phyloP scores from a whole-genome alignment of 805 yeast genomes.

The Candida piceae region DNA sequence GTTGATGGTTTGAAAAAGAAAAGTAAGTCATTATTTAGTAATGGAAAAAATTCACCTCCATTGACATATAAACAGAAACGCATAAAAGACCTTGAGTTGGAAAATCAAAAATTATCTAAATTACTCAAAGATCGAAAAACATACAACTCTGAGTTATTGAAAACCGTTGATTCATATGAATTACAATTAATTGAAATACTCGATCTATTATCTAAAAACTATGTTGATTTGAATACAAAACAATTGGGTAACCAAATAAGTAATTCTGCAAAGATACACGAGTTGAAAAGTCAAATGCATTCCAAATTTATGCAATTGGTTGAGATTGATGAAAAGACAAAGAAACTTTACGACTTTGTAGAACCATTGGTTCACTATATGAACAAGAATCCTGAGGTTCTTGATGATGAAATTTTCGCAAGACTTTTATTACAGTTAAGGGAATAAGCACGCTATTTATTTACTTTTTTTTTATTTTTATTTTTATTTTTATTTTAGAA shows the following conservation, averaged over 20 bases:
- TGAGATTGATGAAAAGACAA: slow-evolving; percentile 15
- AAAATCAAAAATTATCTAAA: slow-evolving; percentile 10
- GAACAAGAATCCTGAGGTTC: slow-evolving; percentile 2
- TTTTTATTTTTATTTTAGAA: too few relatives aligned
- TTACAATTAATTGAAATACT: slow-evolving; percentile 11
- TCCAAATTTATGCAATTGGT: slow-evolving; percentile 13
- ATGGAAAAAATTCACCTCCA: too few relatives aligned
- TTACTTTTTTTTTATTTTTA: neutral
- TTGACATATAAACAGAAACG: slow-evolving; percentile 4
- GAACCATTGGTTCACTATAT: slow-evolving; percentile 9
- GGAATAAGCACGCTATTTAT: neutral
- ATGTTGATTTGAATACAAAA: slow-evolving; percentile 6
- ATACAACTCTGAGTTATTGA: slow-evolving; percentile 17
- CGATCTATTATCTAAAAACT: slow-evolving; percentile 8
- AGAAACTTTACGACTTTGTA: slow-evolving; percentile 12
- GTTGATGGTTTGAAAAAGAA: too few relatives aligned
- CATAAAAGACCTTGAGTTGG: slow-evolving; percentile 7
- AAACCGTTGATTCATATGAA: slow-evolving; percentile 17
- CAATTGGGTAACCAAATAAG: slow-evolving; percentile 12
- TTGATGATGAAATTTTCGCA: slow-evolving; percentile 8
- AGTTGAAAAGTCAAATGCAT: slow-evolving; percentile 14
- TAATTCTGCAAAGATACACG: slow-evolving; percentile 9
- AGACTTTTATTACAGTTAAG: neutral
- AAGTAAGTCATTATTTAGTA: too few relatives aligned
- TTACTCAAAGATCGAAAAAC: slow-evolving; percentile 11